These are phyloP conservation scores for Pseudogymnoascus sp. DNA, from an alignment of 2,329 filamentous ascomycete species.

Conservation along the genomic window DNA sequence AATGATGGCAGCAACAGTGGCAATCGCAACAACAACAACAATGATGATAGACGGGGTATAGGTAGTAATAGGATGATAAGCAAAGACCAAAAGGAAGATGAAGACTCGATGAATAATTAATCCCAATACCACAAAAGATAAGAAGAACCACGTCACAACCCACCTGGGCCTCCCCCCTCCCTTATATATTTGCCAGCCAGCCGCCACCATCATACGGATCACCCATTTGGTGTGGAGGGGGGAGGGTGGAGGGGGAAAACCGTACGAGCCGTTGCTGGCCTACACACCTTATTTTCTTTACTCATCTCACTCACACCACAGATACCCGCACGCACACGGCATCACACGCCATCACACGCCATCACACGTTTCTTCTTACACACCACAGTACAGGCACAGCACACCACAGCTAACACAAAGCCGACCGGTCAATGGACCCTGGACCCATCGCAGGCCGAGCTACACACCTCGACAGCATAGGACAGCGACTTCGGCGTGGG, in stretches of 20 bases:
- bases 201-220: not conserved
- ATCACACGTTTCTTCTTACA: not conserved
- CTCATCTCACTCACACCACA: not conserved
- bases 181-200: not conserved
- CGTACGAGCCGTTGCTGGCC: no score
- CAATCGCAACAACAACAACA: not conserved
- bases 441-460: no score
- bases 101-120: no score
- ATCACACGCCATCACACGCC: not conserved
- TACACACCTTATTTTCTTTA: no score
- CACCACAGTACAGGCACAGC: no score
- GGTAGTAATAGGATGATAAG: not conserved
- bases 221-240: no score
- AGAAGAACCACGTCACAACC: not conserved
- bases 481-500: not conserved
- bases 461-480: not conserved
- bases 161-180: not conserved
- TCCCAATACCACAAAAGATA: not conserved
- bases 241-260: no score
- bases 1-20: not conserved
- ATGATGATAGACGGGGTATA: not conserved
- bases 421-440: no score
- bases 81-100: not conserved
- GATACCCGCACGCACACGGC: no score
- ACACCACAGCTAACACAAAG: not conserved